These are phyloP conservation scores for Solanum aculeatissimum DNA, from an alignment of 305 asterid species.

Conservation along the genomic window DNA sequence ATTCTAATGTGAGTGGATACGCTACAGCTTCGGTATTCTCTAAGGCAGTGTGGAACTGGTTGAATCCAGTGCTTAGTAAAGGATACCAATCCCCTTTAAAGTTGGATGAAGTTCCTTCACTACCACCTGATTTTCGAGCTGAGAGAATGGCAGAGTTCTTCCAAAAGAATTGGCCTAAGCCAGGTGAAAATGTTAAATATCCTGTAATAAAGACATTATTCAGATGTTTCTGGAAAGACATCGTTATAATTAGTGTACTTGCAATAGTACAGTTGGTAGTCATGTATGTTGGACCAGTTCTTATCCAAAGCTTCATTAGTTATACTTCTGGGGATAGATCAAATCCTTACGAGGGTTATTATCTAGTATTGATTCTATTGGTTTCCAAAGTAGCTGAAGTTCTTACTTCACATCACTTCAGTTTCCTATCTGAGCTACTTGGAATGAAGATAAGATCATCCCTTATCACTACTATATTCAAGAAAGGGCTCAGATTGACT, in stretches of 20 bases:
- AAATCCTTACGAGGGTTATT: slow-evolving; percentile 20
- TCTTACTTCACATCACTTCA: slow-evolving; percentile 45
- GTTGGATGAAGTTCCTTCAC: slow-evolving; percentile 44
- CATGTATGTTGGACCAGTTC: slow-evolving; percentile 44
- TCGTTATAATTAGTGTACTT: slow-evolving; percentile 34
- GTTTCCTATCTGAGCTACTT: slow-evolving; percentile 37
- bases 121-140: slow-evolving; percentile 36
- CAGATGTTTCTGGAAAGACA: slow-evolving; percentile 50
- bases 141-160: slow-evolving; percentile 28
- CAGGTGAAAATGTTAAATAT: slow-evolving; percentile 28
- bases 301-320: slow-evolving; percentile 40
- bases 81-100: slow-evolving; percentile 42
- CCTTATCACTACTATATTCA: slow-evolving; percentile 33
- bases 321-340: slow-evolving; percentile 36
- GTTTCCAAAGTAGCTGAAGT: slow-evolving; percentile 42
- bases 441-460: slow-evolving; percentile 62
- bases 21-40: slow-evolving; percentile 49
- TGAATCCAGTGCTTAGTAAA: slow-evolving; percentile 47
- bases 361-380: slow-evolving; percentile 27
- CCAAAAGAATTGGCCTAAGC: slow-evolving; percentile 38
- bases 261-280: slow-evolving; percentile 28
- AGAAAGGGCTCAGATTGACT: slow-evolving; percentile 48
- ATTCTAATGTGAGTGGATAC: slow-evolving; percentile 33
- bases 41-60: slow-evolving; percentile 44
- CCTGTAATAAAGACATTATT: slow-evolving; percentile 38